Conservation (phyloP, 306 rosid genomes). For the Citrullus mucosospermus region DNA sequence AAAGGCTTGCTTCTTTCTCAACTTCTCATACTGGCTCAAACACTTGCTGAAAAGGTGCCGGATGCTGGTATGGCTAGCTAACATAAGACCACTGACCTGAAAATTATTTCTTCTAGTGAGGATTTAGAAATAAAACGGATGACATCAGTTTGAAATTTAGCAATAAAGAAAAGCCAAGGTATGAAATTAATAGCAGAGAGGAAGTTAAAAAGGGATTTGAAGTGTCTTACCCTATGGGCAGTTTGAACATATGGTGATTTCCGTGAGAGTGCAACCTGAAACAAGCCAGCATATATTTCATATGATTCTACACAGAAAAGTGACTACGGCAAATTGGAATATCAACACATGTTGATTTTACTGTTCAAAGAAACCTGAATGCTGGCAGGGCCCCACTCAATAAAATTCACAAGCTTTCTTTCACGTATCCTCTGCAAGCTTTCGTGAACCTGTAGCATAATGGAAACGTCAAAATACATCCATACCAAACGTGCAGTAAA, state of each 20-base stretch:
- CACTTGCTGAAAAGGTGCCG: slow-evolving; percentile 96
- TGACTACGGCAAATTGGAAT: not conserved
- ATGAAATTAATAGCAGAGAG: not conserved
- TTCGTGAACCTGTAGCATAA: slow-evolving; percentile 71
- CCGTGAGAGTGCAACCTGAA: slow-evolving; percentile 91
- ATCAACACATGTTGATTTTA: slow-evolving; percentile 7
- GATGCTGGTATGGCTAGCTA: slow-evolving; percentile 95
- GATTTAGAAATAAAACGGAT: not conserved
- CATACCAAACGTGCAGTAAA: not conserved
- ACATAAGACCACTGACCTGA: slow-evolving; percentile 97
- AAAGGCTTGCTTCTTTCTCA: slow-evolving; percentile 98
- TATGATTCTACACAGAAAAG: slow-evolving; percentile 4
- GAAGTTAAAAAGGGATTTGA: not conserved
- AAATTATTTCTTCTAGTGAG: slow-evolving; percentile 2
- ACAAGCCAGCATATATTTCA: not conserved
- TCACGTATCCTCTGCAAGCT: slow-evolving; percentile 99
- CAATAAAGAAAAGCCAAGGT: not conserved
- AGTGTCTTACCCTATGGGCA: slow-evolving; percentile 65
- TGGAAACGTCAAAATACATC: slow-evolving; percentile 15
- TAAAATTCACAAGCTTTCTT: slow-evolving; percentile 93
- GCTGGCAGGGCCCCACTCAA: slow-evolving; percentile 99
- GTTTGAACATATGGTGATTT: slow-evolving; percentile 99
- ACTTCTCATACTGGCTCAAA: slow-evolving; percentile 85
- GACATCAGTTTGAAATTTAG: not conserved
- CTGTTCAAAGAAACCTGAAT: slow-evolving; percentile 56